Base-by-base conservation (phyloP, 2,329 filamentous ascomycete species). In the Fusarium pilosicola region DNA sequence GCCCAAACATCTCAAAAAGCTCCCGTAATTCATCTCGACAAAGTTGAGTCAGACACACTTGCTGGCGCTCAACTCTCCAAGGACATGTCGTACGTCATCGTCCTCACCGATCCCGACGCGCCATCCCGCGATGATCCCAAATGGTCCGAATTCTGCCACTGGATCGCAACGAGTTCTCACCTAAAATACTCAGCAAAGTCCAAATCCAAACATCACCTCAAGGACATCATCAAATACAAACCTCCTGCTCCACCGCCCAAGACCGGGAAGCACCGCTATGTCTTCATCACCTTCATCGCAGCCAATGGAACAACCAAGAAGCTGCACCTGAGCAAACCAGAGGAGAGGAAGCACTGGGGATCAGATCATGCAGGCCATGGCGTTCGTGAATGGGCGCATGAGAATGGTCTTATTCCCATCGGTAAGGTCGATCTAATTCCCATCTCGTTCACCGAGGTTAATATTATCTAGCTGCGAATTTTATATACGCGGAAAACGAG, bases 81-180 rank as follows among this genome's bases (percentile, higher is more conserved):
- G 6, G n/a, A 62, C 22, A 51, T 59, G 7, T 66, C 59, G 3
- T 68, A 59, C 36, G 73, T 71, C 11, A 30, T 76, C 10, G 48
- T 64, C 14, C 49, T 77, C n/a, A 77, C 75, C 0, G 73, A 77
- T 6, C 75, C 75, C 10, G 75, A 77, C 11, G 75, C 75, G 1
- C 75, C 75, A 14, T 77, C 75, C 0, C 62, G 75, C 18, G 64
- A 71, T 12, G 48, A 76, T 12, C 75, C 73, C 3, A 71, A 76
- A 54, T 77, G 73, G 75, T 74, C 75, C 6, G 65, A 77, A 24
- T 73, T 77, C 41, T 77, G 75, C 28, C 75, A 77, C 14, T 77
- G 73, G 73, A 74, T 77, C 11, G 74, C 74, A 3, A 22, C 54
- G 0, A 67, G 73, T 5, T 49, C 48, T 5, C 38, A 52, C 1